Evolutionary conservation across 805 yeast genomes (phyloP), one percentile per base, ranked within the genome.

Genomic region (Yamadazyma philogaea): DNA sequence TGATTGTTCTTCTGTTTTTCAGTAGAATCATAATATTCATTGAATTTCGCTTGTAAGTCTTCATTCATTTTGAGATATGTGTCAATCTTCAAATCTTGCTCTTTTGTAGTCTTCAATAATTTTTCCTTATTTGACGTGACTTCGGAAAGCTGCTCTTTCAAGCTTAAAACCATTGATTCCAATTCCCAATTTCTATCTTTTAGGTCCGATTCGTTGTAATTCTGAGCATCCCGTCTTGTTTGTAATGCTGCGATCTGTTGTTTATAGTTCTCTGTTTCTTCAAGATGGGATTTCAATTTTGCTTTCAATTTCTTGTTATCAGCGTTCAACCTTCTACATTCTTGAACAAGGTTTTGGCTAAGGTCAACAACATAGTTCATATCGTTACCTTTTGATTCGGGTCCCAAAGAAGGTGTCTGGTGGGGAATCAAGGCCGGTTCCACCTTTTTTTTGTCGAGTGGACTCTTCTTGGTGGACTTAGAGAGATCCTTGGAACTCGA

Each of bases 331-430:
- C 83, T 72, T 50, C 90, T 75, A 53, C 89, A 84, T 58, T 86
- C 88, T 34, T 75, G 65, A 14, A 85, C 69, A 48, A 85, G 64
- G 44, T 82, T 83, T 52, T 85, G 91, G 62, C 87, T 81, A 43
- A 85, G 61, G 3, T 85, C 87, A 44, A 84, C 84, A 12, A 84
- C 80, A 55, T 84, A 84, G 55, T 79, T 78, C 68, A 83, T 78
- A 46, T 84, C 86, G 49, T 79, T 79, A 16, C 79, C 79, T 45
- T 68, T 70, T 7, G 69, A 55, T 50, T 70, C 76, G 1, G 72
- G 72, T 7, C 70, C 68, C 41, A 69, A 50, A 3, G 57, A 54
- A n/a, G 69, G 68, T 6, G 61, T 40, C 1, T 60, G 55, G 12
- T 49, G 59, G 47, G 43, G 18, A 18, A 31, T 14, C 7, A 32